Evolutionary conservation across 208 protist genomes (phyloP).

Genomic region (Leishmania martiniquensis): DNA sequence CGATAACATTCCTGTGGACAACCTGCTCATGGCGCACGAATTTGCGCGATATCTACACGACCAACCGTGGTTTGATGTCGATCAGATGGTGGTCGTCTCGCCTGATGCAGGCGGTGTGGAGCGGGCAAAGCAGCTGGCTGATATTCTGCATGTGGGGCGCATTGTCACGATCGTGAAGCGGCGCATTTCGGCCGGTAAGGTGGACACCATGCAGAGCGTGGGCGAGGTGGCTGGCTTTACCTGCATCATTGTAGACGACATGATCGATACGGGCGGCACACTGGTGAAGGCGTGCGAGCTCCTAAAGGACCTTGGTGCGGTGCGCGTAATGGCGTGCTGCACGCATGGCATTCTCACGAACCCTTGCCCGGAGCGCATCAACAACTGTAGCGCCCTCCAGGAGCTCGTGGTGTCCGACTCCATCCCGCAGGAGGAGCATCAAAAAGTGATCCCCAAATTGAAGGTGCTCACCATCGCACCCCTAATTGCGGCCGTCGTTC

Average conservation of each 20-base stretch:
- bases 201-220: constrained; percentile 93
- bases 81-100: constrained; percentile 93
- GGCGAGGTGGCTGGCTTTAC: constrained; percentile 94
- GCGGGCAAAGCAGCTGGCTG: constrained; percentile 89
- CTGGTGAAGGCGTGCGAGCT: constrained; percentile 93
- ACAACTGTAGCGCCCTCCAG: constrained; percentile 82
- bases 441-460: constrained; percentile 77
- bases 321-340: constrained; percentile 91
- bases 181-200: constrained; percentile 75
- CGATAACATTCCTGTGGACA: constrained; percentile 92
- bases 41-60: constrained; percentile 75
- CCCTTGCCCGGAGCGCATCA: constrained; percentile 87
- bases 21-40: constrained; percentile 88
- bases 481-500: constrained; percentile 82
- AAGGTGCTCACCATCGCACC: constrained; percentile 90
- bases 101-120: constrained; percentile 96
- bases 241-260: constrained; percentile 96
- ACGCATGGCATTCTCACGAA: constrained; percentile 95
- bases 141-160: constrained; percentile 83
- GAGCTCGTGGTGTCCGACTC: constrained; percentile 94
- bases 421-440: constrained; percentile 90
- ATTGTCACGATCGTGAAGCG: constrained; percentile 97
- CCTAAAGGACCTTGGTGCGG: constrained; percentile 92
- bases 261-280: constrained; percentile 96
- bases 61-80: constrained; percentile 76